phyloP scores from a whole-genome alignment of 2,329 filamentous ascomycete genomes.

The Endocalyx cinctus region DNA sequence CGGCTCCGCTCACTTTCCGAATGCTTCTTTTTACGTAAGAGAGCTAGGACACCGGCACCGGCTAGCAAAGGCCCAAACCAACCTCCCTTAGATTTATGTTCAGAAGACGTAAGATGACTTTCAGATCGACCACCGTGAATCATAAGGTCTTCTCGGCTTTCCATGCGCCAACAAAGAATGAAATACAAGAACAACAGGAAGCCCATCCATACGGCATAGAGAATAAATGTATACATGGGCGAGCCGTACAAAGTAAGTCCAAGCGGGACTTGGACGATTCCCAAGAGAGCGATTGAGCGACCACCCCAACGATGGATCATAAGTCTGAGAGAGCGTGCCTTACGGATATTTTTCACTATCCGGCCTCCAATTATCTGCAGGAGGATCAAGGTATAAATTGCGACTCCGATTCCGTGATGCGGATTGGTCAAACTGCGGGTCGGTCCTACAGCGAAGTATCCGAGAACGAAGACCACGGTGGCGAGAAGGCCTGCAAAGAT shows the following conservation, averaged over 20 bases:
- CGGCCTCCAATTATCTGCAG: conserved; percentile 67
- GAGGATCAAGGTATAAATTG: conserved; percentile 69
- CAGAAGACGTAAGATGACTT: conserved; percentile 19
- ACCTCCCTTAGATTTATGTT: conserved; percentile 34
- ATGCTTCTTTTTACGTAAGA: conserved; percentile 42
- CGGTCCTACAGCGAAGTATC: conserved; percentile 74
- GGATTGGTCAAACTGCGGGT: conserved; percentile 71
- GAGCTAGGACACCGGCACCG: conserved; percentile 44
- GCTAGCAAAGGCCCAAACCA: conserved; percentile 52
- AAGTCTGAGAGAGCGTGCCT: conserved; percentile 42
- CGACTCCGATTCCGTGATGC: conserved; percentile 78
- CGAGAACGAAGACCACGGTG: conserved; percentile 68
- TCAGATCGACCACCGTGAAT: conserved; percentile 56
- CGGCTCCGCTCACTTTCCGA: conserved; percentile 33
- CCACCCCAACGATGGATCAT: conserved; percentile 88
- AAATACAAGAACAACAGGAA: conserved; percentile 74
- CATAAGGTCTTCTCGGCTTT: conserved; percentile 51
- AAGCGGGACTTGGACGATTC: conserved; percentile 80
- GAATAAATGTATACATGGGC: conserved; percentile 75
- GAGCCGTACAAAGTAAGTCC: conserved; percentile 91
- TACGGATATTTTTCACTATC: conserved; percentile 51
- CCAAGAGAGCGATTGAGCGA: conserved; percentile 70
- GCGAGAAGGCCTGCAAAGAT: conserved; percentile 63
- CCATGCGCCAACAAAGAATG: conserved; percentile 66
- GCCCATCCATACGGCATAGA: conserved; percentile 76